These are phyloP conservation scores for Trichocladium antarcticum DNA, from an alignment of 495 filamentous ascomycete species.

Conservation along the genomic window DNA sequence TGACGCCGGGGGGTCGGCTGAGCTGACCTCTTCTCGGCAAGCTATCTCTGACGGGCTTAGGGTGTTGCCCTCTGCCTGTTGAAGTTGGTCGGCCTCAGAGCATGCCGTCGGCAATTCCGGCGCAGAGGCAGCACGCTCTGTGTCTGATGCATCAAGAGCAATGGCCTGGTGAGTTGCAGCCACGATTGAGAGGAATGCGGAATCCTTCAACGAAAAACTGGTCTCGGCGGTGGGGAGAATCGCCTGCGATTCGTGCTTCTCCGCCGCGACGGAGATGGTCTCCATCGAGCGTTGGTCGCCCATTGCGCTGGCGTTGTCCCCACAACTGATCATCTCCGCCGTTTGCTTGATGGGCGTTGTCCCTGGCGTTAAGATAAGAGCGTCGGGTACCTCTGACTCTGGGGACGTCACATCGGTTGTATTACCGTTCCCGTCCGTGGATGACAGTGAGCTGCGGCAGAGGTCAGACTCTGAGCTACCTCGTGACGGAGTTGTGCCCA, in stretches of 20 bases:
- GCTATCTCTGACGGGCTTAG: not conserved
- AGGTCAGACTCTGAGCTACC: slow-evolving; percentile 16
- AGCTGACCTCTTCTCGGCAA: not conserved
- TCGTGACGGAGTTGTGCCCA: slow-evolving; percentile 16
- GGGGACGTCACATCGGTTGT: slow-evolving; percentile 36
- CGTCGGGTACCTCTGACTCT: slow-evolving; percentile 27
- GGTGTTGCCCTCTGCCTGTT: not conserved
- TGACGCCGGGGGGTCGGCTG: no score
- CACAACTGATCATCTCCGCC: slow-evolving; percentile 18
- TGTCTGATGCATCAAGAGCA: no score
- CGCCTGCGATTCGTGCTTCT: not conserved
- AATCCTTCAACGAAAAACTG: not conserved
- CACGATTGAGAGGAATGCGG: not conserved
- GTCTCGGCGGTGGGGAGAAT: slow-evolving; percentile 12
- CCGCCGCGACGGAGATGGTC: not conserved
- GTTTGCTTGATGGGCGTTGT: slow-evolving; percentile 26
- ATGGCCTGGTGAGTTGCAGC: no score
- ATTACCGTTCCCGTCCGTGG: slow-evolving; percentile 17
- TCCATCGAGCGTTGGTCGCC: slow-evolving; percentile 12
- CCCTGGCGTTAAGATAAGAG: slow-evolving; percentile 28
- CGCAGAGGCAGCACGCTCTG: not conserved
- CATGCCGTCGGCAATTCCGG: not conserved
- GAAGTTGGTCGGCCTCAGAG: not conserved
- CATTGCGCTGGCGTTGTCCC: slow-evolving; percentile 16
- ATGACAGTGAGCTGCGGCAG: slow-evolving; percentile 17